Percentiles rank a stretch among this genome's conserved stretches.
These are phyloP conservation scores for Herpetomonas tarakana DNA, from an alignment of 208 protist species.

Conservation along the genomic window DNA sequence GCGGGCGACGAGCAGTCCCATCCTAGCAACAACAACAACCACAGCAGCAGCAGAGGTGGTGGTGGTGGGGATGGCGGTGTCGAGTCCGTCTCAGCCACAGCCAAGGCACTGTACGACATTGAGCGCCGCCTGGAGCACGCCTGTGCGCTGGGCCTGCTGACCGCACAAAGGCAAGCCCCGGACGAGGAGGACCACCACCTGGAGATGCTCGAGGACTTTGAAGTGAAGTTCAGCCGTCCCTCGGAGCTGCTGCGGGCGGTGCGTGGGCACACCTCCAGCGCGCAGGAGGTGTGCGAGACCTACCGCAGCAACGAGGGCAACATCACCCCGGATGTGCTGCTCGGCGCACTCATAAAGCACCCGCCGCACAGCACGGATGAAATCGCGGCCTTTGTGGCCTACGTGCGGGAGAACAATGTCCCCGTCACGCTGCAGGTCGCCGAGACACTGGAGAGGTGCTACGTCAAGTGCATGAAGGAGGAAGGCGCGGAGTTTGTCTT, in stretches of 20 bases:
- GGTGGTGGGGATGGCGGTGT: background rate
- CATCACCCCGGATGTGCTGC: constrained; percentile 39
- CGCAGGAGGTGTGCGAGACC: constrained; percentile 31
- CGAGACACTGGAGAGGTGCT: constrained; percentile 62
- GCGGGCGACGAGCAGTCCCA: too few relatives aligned
- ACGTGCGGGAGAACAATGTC: constrained; percentile 35
- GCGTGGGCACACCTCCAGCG: constrained; percentile 23
- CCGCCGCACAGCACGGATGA: constrained; percentile 24
- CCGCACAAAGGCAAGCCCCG: constrained; percentile 37
- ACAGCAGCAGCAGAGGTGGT: background rate
- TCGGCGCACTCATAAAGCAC: constrained; percentile 61
- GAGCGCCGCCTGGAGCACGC: constrained; percentile 42
- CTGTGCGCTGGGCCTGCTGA: constrained; percentile 58
- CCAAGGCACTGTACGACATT: constrained; percentile 9
- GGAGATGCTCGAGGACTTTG: constrained; percentile 68
- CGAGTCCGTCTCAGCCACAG: background rate
- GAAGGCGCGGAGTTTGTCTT: constrained; percentile 63
- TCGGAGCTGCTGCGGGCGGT: constrained; percentile 64
- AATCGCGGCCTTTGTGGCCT: constrained; percentile 41
- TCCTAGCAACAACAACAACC: background rate
- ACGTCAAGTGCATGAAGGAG: constrained; percentile 74
- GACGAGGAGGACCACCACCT: constrained; percentile 69
- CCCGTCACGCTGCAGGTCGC: constrained; percentile 29
- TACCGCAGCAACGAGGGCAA: constrained; percentile 26
- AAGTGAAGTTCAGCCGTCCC: constrained; percentile 45